Evolutionary conservation across 805 yeast genomes (phyloP).

Genomic region (Cyberlindnera suaveolens): DNA sequence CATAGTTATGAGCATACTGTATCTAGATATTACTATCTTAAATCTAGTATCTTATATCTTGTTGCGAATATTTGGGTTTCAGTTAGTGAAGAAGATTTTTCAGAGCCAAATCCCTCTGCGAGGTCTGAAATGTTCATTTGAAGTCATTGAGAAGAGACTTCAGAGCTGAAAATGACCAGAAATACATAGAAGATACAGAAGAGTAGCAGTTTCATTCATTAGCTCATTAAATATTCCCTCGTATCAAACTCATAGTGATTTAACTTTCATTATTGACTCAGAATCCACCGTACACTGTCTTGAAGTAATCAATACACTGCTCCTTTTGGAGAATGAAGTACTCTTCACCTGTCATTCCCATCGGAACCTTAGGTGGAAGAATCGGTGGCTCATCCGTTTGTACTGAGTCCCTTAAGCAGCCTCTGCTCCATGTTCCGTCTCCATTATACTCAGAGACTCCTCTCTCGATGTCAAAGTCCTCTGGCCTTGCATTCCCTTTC

Average conservation of each 20-base stretch:
- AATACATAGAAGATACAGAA: too few species aligned
- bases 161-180: too few species aligned
- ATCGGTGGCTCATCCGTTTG: conserved; percentile 11
- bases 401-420: conserved; percentile 15
- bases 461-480: conserved; percentile 16
- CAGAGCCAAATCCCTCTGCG: too few species aligned
- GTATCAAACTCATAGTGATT: too few species aligned
- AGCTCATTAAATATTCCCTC: too few species aligned
- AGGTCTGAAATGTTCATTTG: too few species aligned
- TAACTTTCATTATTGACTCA: too few species aligned
- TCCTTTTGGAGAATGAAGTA: conserved; percentile 14
- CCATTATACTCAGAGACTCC: conserved; percentile 23
- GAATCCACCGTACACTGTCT: background rate
- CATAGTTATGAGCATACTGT: background rate
- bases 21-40: too few species aligned
- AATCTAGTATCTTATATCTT: background rate
- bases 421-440: conserved; percentile 20
- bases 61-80: too few species aligned
- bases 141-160: too few species aligned
- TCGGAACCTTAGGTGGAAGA: conserved; percentile 22
- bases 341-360: conserved; percentile 22
- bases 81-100: background rate
- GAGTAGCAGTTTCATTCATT: too few species aligned
- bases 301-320: conserved; percentile 12
- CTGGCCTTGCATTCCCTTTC: conserved; percentile 9